Percentiles rank a stretch among this genome's conserved stretches.
Evolutionary conservation across 495 filamentous ascomycete genomes (phyloP).

Genomic region (Podospora pseudocomata): DNA sequence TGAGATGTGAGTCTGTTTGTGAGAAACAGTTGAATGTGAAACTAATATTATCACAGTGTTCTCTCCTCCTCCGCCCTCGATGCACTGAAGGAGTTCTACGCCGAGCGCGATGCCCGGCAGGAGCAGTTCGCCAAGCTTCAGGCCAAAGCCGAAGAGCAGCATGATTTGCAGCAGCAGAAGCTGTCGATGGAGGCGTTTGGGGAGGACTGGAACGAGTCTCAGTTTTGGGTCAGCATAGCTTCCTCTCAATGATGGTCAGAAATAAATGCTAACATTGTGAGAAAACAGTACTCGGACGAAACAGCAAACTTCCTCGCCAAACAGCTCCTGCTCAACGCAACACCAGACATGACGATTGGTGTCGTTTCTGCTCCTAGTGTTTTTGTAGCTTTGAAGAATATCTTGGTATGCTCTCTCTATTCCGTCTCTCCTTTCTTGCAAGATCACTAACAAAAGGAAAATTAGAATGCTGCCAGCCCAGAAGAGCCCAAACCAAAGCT

Average conservation of each 20-base stretch:
- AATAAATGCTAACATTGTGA: neutral
- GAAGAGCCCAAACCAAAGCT: constrained; percentile 49
- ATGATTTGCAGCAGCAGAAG: constrained; percentile 21
- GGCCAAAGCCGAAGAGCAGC: constrained; percentile 47
- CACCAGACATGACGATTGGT: constrained; percentile 53
- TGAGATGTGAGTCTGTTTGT: constrained; percentile 34
- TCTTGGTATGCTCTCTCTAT: constrained; percentile 48
- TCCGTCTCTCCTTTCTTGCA: neutral
- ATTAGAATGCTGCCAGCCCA: constrained; percentile 28
- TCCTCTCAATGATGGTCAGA: neutral
- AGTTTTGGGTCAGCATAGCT: constrained; percentile 63
- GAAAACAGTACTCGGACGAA: constrained; percentile 61
- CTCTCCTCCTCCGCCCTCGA: constrained; percentile 58
- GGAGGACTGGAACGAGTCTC: constrained; percentile 78
- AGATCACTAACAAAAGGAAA: constrained; percentile 14
- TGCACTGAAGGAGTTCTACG: constrained; percentile 65
- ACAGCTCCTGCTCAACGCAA: constrained; percentile 57
- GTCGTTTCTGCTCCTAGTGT: constrained; percentile 73
- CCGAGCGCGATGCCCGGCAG: constrained; percentile 59
- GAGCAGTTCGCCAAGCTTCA: constrained; percentile 60
- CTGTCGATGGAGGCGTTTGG: constrained; percentile 68
- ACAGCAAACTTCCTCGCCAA: constrained; percentile 60
- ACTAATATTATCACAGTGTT: constrained; percentile 4
- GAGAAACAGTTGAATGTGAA: neutral
- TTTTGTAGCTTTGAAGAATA: constrained; percentile 68